phyloP scores from a whole-genome alignment of 1,139 yeast species.

The Geotrichum carabidarum region DNA sequence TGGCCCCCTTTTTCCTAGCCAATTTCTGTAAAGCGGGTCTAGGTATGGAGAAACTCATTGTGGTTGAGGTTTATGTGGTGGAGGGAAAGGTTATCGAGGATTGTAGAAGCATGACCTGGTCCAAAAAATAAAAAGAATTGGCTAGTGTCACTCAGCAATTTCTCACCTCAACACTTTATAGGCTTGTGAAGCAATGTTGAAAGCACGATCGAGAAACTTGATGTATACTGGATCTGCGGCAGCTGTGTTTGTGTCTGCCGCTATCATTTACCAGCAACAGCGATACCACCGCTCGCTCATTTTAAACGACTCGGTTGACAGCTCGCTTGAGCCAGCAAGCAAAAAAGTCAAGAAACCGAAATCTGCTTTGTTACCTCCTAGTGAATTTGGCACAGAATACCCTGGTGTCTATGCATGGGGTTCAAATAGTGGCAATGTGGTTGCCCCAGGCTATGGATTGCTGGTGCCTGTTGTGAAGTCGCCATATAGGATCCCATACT shows the following conservation, averaged over 20 bases:
- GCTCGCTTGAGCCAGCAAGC: background rate
- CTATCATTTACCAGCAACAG: background rate
- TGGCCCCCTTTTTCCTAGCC: background rate
- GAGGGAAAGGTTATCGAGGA: background rate
- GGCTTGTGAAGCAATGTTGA: conserved; percentile 2
- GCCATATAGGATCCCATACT: conserved; percentile 58
- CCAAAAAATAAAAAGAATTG: too few species aligned
- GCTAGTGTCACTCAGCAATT: too few species aligned
- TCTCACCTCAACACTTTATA: too few species aligned
- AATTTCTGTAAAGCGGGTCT: background rate
- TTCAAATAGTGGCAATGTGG: conserved; percentile 42
- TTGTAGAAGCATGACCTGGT: background rate
- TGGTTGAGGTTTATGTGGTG: background rate
- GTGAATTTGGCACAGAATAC: conserved; percentile 7
- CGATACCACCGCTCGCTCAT: background rate
- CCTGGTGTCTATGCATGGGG: conserved; percentile 58
- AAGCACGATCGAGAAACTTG: conserved; percentile 3
- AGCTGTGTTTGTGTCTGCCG: conserved; percentile 2
- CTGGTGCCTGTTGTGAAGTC: conserved; percentile 40
- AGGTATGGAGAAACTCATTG: background rate
- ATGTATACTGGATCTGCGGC: conserved; percentile 10
- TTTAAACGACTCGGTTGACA: conserved; percentile 7
- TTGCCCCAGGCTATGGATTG: conserved; percentile 32
- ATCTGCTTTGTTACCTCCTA: conserved; percentile 2
- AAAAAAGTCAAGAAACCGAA: conserved; percentile 8